Conservation (phyloP, 176 grass and related monocot species). For the Thinopyrum elongatum region DNA sequence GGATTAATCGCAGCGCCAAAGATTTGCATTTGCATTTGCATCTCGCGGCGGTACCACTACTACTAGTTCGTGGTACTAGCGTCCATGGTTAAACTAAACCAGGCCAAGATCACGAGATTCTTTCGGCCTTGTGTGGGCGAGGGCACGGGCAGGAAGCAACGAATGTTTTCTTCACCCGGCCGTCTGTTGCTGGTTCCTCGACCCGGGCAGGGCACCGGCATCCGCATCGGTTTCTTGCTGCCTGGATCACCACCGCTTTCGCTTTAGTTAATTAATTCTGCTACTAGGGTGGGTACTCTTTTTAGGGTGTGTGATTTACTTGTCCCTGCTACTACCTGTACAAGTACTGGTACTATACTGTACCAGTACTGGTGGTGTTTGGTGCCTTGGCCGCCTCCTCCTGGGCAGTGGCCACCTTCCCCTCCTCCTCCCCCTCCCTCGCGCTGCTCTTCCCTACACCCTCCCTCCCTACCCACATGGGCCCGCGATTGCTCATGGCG, state of each 20-base stretch:
- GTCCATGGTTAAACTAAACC: constrained; percentile 6
- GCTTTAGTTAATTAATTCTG: too few relatives aligned
- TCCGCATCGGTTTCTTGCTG: too few relatives aligned
- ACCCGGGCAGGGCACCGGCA: too few relatives aligned
- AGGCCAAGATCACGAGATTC: constrained; percentile 22
- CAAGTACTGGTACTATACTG: neutral
- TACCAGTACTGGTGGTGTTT: neutral
- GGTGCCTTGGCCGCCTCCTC: constrained; percentile 20
- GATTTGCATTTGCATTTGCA: constrained; percentile 20
- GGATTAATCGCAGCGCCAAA: constrained; percentile 26
- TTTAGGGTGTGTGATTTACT: constrained; percentile 23
- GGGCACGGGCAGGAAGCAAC: constrained; percentile 31
- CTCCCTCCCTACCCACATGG: constrained; percentile 15
- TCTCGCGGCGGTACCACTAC: neutral
- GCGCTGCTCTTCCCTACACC: neutral
- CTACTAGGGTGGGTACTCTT: neutral
- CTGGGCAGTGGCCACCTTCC: constrained; percentile 19
- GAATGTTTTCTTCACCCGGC: constrained; percentile 37
- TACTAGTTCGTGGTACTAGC: neutral
- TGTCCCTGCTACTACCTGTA: neutral
- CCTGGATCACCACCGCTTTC: too few relatives aligned
- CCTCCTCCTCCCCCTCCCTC: neutral
- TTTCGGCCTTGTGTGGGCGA: neutral
- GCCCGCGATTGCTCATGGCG: constrained; percentile 18
- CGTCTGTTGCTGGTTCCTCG: neutral